Conservation (phyloP, 345 rosid genomes). For the Citrus trifoliata region DNA sequence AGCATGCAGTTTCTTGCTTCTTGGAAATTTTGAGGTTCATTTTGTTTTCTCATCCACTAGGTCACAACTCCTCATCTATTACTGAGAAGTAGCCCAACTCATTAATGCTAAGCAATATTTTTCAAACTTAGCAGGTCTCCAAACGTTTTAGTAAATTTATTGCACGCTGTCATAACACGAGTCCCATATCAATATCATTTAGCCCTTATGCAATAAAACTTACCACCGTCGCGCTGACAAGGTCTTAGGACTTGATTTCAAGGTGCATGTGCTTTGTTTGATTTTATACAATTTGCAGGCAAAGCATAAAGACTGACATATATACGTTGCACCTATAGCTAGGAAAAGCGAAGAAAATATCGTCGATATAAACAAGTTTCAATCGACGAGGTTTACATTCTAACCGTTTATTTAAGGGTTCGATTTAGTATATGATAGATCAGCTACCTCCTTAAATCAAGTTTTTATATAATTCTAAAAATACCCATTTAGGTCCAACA, state of each 20-base stretch:
- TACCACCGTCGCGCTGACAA: constrained; percentile 7
- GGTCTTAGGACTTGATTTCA: not conserved
- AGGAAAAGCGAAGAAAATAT: no score
- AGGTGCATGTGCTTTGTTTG: not conserved
- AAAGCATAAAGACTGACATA: not conserved
- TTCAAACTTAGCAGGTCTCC: constrained; percentile 15
- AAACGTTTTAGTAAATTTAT: constrained; percentile 15
- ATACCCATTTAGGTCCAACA: no score
- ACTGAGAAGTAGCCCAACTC: constrained; percentile 8
- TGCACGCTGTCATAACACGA: constrained; percentile 21
- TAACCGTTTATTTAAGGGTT: no score
- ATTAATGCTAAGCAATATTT: constrained; percentile 15
- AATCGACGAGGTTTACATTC: no score
- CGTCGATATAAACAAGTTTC: no score
- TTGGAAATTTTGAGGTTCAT: not conserved
- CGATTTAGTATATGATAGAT: no score
- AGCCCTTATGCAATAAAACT: not conserved
- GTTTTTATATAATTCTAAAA: no score
- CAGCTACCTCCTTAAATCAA: no score
- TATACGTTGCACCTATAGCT: no score
- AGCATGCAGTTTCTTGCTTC: not conserved
- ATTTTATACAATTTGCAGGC: not conserved
- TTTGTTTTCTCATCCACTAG: constrained; percentile 12
- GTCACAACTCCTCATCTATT: constrained; percentile 15
- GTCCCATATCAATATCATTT: not conserved